A percentile compares a stretch with the other conserved stretches of the same genome.
Evolutionary conservation across 2,329 filamentous ascomycete species (phyloP).

Genomic region (Hypoxylon sp.): DNA sequence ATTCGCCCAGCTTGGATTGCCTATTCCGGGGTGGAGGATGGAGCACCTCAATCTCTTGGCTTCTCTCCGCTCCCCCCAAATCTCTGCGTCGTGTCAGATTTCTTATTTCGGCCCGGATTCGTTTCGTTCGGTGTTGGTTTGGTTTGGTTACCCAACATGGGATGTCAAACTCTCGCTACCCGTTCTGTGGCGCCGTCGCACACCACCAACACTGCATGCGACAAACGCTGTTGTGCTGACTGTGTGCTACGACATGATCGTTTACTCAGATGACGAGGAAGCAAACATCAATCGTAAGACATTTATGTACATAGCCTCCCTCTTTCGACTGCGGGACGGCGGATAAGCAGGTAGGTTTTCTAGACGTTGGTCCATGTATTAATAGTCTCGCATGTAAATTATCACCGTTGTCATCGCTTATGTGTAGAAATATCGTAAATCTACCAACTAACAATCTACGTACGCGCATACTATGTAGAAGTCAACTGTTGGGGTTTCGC

Average conservation of each 20-base stretch:
- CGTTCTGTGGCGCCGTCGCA: constrained; percentile 10
- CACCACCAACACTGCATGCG: constrained; percentile 8
- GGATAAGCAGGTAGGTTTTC: not conserved
- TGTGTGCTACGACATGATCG: constrained; percentile 1
- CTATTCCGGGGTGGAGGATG: constrained; percentile 22
- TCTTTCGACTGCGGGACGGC: not conserved
- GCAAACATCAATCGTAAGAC: not conserved
- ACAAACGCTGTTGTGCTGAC: not conserved
- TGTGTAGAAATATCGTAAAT: not conserved
- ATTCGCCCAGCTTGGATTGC: constrained; percentile 13
- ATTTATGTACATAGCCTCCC: not conserved
- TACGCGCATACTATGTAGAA: not conserved
- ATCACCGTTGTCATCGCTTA: not conserved
- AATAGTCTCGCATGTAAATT: not conserved
- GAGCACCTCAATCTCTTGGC: constrained; percentile 18
- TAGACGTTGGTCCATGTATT: not conserved
- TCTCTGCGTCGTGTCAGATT: constrained; percentile 21
- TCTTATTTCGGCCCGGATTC: constrained; percentile 30
- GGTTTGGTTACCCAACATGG: not conserved
- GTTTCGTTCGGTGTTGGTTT: constrained; percentile 22
- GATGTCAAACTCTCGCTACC: too few species aligned
- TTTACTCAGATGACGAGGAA: constrained; percentile 4
- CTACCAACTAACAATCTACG: not conserved
- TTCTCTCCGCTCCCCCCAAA: not conserved
- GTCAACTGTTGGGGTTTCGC: constrained; percentile 26